Evolutionary conservation across 306 rosid species (phyloP), one percentile per base, ranked within the genome.

Genomic region (Carpinus viminea): DNA sequence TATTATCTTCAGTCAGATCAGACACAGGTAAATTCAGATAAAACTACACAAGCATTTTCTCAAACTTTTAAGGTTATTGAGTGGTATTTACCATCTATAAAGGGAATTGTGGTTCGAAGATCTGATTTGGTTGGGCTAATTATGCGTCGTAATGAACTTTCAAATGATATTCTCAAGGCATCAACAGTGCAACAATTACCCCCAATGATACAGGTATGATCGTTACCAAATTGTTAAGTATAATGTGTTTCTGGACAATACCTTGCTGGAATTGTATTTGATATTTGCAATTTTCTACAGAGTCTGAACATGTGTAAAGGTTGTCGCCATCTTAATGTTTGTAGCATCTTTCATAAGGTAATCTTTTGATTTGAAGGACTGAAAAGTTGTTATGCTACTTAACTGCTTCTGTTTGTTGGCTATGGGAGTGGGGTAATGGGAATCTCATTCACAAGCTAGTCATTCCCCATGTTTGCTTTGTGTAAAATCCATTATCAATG

Each of bases 281-380:
- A 54, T 36, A 15, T 74, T 78, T 54, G 28, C 64, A 68, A 76
- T 52, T 83, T 82, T 77, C 66, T 79, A 79, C 76, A 94, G 98
- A 88, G 89, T 88, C 85, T 78, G 21, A 84, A 82, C 86, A 84
- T 88, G 75, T 94, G 97, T 87, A 88, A 80, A 86, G 91, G 97
- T 69, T 94, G 98, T 74, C 97, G 97, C 79, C 98, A 94, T 92
- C 93, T 92, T 78, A 83, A 80, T 86, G 93, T 85, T 56, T 94
- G 98, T 79, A 88, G 88, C 85, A 85, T 89, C 81, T 94, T 89
- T 87, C 96, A 94, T 64, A 94, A 94, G 98, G 97, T 94, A 89
- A 83, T 60, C 68, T 24, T 81, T 74, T 70, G 74, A 50, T 75
- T 69, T 60, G 36, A 55, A 55, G 21, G 70, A 64, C 20, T 7